Evolutionary conservation across 805 yeast genomes (phyloP).

Genomic region (Citeromyces nyonsensis): DNA sequence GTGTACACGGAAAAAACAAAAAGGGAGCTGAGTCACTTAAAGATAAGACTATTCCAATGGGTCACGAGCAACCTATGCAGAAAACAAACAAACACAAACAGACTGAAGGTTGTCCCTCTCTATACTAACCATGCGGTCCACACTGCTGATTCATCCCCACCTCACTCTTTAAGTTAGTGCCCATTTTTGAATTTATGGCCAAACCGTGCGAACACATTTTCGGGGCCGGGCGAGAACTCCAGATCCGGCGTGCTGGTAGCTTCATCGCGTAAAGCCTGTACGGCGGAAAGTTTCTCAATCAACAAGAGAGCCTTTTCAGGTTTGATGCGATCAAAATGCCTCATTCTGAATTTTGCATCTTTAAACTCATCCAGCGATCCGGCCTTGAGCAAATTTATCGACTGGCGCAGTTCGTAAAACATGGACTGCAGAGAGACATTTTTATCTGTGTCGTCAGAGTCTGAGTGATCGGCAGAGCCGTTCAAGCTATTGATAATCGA

Average conservation of each 20-base stretch:
- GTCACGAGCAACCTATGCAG: too few species aligned
- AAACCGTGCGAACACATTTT: conserved; percentile 1
- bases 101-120: too few species aligned
- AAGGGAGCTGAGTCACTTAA: too few species aligned
- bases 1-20: too few species aligned
- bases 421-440: conserved; percentile 49
- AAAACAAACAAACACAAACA: too few species aligned
- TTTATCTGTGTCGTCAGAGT: conserved; percentile 8
- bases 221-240: too few species aligned
- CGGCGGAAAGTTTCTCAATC: conserved; percentile 24
- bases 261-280: too few species aligned
- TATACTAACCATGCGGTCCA: too few species aligned
- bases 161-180: too few species aligned
- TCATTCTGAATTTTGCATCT: conserved; percentile 36
- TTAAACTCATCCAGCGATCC: conserved; percentile 52
- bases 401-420: conserved; percentile 67
- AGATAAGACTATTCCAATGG: too few species aligned
- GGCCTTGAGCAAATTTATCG: conserved; percentile 51
- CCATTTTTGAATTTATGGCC: conserved; percentile 2
- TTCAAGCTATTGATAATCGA: conserved; percentile 24
- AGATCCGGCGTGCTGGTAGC: too few species aligned
- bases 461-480: conserved; percentile 5
- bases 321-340: conserved; percentile 59
- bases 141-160: too few species aligned
- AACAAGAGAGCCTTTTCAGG: conserved; percentile 55